phyloP scores from a whole-genome alignment of 345 rosid genomes.

The Clarkia xantiana region DNA sequence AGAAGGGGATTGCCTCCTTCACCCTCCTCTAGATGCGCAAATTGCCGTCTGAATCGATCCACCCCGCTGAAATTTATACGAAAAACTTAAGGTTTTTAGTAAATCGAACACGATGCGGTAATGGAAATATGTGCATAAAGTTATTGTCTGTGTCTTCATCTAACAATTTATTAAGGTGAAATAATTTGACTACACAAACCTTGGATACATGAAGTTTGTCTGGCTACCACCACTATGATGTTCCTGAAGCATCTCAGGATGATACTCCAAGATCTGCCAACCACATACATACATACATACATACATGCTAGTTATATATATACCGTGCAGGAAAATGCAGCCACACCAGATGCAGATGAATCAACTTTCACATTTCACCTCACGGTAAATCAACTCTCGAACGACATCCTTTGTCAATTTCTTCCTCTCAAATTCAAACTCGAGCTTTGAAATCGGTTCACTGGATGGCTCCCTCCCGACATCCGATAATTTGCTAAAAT shows the following conservation, averaged over 20 bases:
- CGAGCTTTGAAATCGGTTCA: constrained; percentile 75
- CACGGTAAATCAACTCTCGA: constrained; percentile 79
- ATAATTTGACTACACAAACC: constrained; percentile 15
- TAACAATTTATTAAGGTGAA: too few relatives aligned
- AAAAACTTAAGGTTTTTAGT: too few relatives aligned
- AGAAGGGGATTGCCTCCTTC: constrained; percentile 59
- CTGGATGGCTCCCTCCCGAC: constrained; percentile 77
- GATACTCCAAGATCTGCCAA: constrained; percentile 68
- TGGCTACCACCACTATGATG: constrained; percentile 81
- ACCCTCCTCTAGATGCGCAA: constrained; percentile 93
- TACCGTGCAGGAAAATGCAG: too few relatives aligned
- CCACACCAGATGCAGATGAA: too few relatives aligned
- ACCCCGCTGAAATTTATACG: too few relatives aligned
- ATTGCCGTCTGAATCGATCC: constrained; percentile 35
- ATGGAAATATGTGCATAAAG: too few relatives aligned
- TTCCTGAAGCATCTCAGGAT: constrained; percentile 83
- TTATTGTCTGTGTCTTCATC: too few relatives aligned
- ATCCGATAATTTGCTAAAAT: constrained; percentile 59
- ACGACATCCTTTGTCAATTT: constrained; percentile 57
- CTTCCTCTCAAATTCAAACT: constrained; percentile 38
- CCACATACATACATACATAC: constrained; percentile 9
- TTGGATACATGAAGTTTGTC: constrained; percentile 87
- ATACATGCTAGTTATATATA: too few relatives aligned
- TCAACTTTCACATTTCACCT: constrained; percentile 26
- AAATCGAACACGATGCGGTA: too few relatives aligned